Evolutionary conservation across 1,284 basidiomycete species (phyloP).

Genomic region (Exsudoporus floridanus): DNA sequence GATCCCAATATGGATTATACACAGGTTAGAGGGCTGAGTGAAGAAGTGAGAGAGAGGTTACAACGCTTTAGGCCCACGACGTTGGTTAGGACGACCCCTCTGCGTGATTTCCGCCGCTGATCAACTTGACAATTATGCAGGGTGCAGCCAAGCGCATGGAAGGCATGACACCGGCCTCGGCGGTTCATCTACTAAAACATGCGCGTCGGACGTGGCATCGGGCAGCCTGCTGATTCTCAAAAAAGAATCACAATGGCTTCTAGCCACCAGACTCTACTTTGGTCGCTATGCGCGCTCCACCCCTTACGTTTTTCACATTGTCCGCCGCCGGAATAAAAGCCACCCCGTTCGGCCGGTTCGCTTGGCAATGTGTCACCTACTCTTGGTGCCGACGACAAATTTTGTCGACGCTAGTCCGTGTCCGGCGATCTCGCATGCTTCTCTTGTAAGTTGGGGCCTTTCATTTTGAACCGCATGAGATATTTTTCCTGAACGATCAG

Average conservation of each 20-base stretch:
- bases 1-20: slow-evolving; percentile 72
- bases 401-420: neutral
- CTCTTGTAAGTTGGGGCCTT: neutral
- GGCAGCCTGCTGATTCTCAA: neutral
- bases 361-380: neutral
- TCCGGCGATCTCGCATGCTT: neutral
- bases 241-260: neutral
- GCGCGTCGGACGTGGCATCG: slow-evolving; percentile 46
- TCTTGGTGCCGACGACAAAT: neutral
- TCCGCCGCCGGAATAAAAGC: neutral
- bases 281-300: neutral
- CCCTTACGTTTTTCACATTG: neutral
- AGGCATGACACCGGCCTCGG: slow-evolving; percentile 77
- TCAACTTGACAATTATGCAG: slow-evolving; percentile 38
- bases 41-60: slow-evolving; percentile 73
- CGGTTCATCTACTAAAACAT: slow-evolving; percentile 64
- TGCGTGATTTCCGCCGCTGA: neutral
- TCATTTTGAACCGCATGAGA: neutral
- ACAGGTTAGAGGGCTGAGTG: slow-evolving; percentile 66
- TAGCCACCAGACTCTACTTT: neutral
- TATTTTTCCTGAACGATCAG: neutral
- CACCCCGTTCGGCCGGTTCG: neutral
- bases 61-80: slow-evolving; percentile 61
- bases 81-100: slow-evolving; percentile 47
- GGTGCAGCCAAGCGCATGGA: slow-evolving; percentile 86